Base-by-base conservation (phyloP, 257 asterid species). In the Capsicum pubescens region DNA sequence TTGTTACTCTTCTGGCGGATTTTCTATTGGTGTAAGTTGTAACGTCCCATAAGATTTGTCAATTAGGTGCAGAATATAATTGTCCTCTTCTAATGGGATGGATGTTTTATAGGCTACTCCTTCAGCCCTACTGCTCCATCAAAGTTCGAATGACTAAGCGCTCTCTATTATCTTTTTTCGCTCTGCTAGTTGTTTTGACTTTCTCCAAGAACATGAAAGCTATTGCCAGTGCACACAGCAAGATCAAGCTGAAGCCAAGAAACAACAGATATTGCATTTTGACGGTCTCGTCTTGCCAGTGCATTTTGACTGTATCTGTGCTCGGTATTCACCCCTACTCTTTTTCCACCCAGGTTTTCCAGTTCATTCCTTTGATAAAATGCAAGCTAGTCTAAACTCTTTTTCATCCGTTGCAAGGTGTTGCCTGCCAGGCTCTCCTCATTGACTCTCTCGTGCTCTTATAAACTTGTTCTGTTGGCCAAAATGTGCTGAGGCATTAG, bases 401-500 rank as follows among this genome's bases (percentile, higher is more conserved):
- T 5, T 63, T 11, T 26, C 16, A 1, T 63, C 17, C 44, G 26
- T 63, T 63, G 26, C 70, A 35, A 66, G 74, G 5, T 14, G 46
- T 32, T 13, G 48, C 72, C 6, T 66, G 10, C 64, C 52, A 79
- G 39, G 66, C 44, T 64, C 82, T 69, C 81, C 21, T 50, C 82
- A 12, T 80, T 0, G 81, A 69, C 52, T 84, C 64, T 72, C 78
- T 48, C 77, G 1, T 13, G 8, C 84, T 56, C 79, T 57, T 52
- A 44, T 19, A 64, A 80, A 46, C 58, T 67, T 68, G 19, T 68
- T 68, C 82, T 82, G 17, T 67, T 80, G 84, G 48, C 32, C 44
- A 17, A 71, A n/a, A 71, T 39, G 46, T 7, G 72, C 72, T 57
- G 32, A 55, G 7, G 36, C 52, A 15, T 81, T 80, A 21, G 56